These are phyloP conservation scores for Obelidium mucronatum DNA, from an alignment of 192 early-diverging fungal genomes.

Conservation along the genomic window DNA sequence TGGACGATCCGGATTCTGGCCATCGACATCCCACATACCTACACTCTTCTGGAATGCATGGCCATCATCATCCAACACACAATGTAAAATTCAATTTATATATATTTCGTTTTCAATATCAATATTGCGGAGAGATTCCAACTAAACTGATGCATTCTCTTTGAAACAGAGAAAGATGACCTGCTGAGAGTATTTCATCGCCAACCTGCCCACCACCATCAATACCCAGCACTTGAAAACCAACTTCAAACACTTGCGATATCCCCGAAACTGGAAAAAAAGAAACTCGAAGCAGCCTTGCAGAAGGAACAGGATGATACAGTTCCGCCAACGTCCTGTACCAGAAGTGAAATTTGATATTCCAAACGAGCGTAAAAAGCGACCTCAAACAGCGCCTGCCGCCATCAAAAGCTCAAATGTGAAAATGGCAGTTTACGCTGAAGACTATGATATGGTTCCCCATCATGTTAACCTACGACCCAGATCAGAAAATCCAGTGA, in stretches of 20 bases:
- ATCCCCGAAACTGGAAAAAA: background rate
- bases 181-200: no score
- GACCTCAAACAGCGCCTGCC: no score
- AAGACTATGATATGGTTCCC: background rate
- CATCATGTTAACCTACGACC: background rate
- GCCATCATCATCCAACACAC: slow-evolving; percentile 4
- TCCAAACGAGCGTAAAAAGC: no score
- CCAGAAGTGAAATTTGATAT: background rate
- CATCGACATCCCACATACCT: slow-evolving; percentile 24
- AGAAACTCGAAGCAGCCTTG: background rate
- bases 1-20: slow-evolving; percentile 10
- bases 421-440: no score
- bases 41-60: slow-evolving; percentile 31
- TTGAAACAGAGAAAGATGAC: background rate
- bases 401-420: no score
- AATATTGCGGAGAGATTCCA: background rate
- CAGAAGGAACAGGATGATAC: no score
- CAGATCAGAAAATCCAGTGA: background rate
- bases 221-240: background rate
- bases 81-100: background rate
- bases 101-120: background rate
- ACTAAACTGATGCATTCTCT: background rate
- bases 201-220: background rate
- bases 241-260: background rate
- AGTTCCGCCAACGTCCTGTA: no score